phyloP scores from a whole-genome alignment of 2,329 filamentous ascomycete genomes.

The Periconia sp. region DNA sequence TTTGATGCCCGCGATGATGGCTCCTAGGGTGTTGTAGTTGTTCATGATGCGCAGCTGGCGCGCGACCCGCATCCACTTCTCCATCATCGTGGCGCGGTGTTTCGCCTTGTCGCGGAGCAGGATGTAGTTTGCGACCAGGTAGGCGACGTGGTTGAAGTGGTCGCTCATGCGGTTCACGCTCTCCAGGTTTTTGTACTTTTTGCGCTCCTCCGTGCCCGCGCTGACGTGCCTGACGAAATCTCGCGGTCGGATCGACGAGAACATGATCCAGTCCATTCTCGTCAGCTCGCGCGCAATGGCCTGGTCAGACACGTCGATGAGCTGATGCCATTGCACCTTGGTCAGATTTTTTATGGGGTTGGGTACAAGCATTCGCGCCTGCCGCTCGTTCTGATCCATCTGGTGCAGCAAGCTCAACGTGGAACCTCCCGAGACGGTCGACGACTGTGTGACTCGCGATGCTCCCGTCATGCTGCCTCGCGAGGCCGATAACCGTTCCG shows the following conservation, averaged over 20 bases:
- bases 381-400: conserved; percentile 77
- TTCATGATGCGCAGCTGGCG: conserved; percentile 82
- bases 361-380: conserved; percentile 72
- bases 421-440: conserved; percentile 30
- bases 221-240: conserved; percentile 92
- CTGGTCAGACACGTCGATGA: conserved; percentile 85
- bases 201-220: conserved; percentile 69
- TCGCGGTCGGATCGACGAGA: conserved; percentile 88
- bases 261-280: conserved; percentile 97
- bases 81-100: conserved; percentile 84
- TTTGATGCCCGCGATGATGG: conserved; percentile 89
- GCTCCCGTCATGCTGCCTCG: conserved; percentile 28
- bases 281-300: conserved; percentile 90
- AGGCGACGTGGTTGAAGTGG: conserved; percentile 67
- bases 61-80: conserved; percentile 94
- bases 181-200: conserved; percentile 73
- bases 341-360: conserved; percentile 69
- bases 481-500: conserved; percentile 31
- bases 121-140: conserved; percentile 56
- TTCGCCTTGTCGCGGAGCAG: conserved; percentile 93
- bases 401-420: conserved; percentile 60
- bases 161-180: conserved; percentile 94
- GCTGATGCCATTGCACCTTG: conserved; percentile 84
- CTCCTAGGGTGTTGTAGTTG: conserved; percentile 97
- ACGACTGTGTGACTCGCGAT: conserved; percentile 27